phyloP scores from a whole-genome alignment of 2,329 filamentous ascomycete species.

The Amauroascus niger region DNA sequence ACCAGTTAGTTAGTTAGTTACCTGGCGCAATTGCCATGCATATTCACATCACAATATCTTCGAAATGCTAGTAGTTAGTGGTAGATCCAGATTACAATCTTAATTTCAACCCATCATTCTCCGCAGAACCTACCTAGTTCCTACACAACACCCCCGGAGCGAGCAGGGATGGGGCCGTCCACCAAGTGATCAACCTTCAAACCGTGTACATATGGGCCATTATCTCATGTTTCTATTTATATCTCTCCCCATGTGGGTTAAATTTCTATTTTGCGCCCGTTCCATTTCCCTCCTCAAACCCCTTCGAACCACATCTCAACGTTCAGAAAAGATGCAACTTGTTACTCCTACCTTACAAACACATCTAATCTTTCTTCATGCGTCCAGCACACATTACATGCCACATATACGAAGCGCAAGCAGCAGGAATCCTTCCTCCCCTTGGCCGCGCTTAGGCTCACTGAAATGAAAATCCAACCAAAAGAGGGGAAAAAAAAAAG shows the following conservation, averaged over 20 bases:
- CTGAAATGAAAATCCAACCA: background rate
- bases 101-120: background rate
- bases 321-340: too few relatives aligned
- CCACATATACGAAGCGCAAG: background rate
- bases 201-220: background rate
- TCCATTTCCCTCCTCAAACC: too few relatives aligned
- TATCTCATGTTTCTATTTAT: background rate
- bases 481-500: background rate
- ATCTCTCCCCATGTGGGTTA: background rate
- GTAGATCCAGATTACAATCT: too few relatives aligned
- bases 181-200: background rate
- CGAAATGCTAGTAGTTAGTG: too few relatives aligned
- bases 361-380: too few relatives aligned
- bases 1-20: too few relatives aligned
- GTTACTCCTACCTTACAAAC: too few relatives aligned
- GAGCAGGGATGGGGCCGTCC: background rate
- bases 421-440: background rate
- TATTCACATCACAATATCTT: too few relatives aligned
- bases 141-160: background rate
- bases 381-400: background rate
- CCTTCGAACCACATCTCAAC: too few relatives aligned
- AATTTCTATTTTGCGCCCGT: background rate
- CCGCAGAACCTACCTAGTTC: too few relatives aligned
- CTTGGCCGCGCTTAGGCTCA: background rate
- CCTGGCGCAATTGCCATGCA: too few relatives aligned